Percentiles rank a stretch among this genome's conserved stretches.
These are phyloP conservation scores for Pseudisothecium myosuroides DNA, from an alignment of 225 moss, liverwort and hornwort species.

Conservation along the genomic window DNA sequence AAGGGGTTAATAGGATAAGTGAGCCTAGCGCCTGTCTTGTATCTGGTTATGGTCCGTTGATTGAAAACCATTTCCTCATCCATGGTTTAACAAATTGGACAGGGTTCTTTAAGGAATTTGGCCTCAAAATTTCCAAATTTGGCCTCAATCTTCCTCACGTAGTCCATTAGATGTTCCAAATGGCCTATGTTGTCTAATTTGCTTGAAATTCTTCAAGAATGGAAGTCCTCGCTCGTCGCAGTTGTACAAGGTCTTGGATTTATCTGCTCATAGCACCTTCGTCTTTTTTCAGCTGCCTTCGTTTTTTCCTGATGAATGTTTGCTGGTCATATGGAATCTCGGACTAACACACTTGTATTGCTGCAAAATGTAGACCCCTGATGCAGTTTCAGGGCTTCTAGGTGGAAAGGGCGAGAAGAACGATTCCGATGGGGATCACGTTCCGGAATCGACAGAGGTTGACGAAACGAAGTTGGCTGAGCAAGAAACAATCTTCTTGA, in stretches of 20 bases:
- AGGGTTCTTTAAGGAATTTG: background rate
- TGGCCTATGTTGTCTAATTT: background rate
- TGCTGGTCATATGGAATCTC: background rate
- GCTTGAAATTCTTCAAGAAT: background rate
- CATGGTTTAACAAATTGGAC: background rate
- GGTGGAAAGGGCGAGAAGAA: constrained; percentile 18
- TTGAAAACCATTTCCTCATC: background rate
- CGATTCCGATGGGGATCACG: constrained; percentile 13
- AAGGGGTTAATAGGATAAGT: background rate
- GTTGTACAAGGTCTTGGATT: background rate
- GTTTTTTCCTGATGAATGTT: background rate
- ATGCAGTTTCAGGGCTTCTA: constrained; percentile 54
- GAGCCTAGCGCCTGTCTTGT: background rate
- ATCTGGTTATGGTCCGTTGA: background rate
- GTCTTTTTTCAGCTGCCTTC: background rate
- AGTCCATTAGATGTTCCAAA: background rate
- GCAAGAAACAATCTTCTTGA: constrained; percentile 72
- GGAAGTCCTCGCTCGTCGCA: background rate
- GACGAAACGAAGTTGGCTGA: constrained; percentile 41
- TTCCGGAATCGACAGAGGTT: constrained; percentile 7
- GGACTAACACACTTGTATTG: background rate
- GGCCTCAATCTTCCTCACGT: background rate
- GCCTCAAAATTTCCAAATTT: background rate
- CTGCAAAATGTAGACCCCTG: constrained; percentile 50
- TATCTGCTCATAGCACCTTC: background rate